These are phyloP conservation scores for Marasmius tenuissimus DNA, from an alignment of 1,284 basidiomycete genomes.

Conservation along the genomic window DNA sequence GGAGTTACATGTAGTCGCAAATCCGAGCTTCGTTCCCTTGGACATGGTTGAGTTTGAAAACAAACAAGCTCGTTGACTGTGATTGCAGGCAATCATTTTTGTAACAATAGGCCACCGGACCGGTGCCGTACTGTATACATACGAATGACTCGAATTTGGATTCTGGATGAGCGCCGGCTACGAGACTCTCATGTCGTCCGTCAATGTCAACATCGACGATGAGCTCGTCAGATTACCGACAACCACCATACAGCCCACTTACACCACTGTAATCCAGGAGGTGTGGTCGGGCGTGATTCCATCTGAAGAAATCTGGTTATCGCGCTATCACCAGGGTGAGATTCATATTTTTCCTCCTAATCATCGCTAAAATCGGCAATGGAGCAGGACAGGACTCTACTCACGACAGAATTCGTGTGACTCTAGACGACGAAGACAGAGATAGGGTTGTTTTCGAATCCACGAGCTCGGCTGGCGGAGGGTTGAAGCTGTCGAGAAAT, in stretches of 20 bases:
- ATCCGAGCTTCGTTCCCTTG: too few relatives aligned
- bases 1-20: too few relatives aligned
- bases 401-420: conserved; percentile 56
- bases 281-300: conserved; percentile 55
- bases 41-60: too few relatives aligned
- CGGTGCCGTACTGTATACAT: too few relatives aligned
- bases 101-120: too few relatives aligned
- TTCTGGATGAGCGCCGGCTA: background rate
- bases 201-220: conserved; percentile 7
- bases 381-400: conserved; percentile 39
- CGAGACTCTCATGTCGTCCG: background rate
- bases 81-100: too few relatives aligned
- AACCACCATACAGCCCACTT: conserved; percentile 63
- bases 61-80: too few relatives aligned
- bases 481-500: conserved; percentile 26
- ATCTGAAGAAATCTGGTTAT: conserved; percentile 69
- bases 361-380: background rate
- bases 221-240: conserved; percentile 40
- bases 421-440: conserved; percentile 54
- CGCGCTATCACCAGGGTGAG: conserved; percentile 47
- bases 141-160: too few relatives aligned
- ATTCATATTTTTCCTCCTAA: background rate
- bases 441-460: conserved; percentile 42
- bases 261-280: conserved; percentile 57
- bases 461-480: conserved; percentile 30